phyloP scores from a whole-genome alignment of 148 eudicot species.

The Rhododendron simsii region DNA sequence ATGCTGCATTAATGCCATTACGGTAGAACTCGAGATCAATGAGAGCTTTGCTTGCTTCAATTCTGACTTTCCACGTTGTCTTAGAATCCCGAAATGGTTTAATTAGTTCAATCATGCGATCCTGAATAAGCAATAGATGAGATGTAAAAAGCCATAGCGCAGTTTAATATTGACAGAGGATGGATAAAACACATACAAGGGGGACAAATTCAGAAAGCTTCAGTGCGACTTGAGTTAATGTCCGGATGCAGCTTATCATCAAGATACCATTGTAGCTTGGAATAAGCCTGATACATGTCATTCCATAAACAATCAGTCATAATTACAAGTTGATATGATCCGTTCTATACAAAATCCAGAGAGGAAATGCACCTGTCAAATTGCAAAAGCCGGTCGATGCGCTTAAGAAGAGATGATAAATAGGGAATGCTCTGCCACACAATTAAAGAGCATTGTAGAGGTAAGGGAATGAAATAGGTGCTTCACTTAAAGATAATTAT shows the following conservation, averaged over 20 bases:
- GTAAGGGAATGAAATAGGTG: conserved; percentile 3
- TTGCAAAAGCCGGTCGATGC: conserved; percentile 84
- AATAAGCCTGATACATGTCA: conserved; percentile 63
- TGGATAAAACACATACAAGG: conserved; percentile 45
- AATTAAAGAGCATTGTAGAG: conserved; percentile 10
- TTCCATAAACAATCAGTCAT: conserved; percentile 19
- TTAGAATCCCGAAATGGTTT: conserved; percentile 57
- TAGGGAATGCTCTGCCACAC: conserved; percentile 57
- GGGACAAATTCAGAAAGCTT: conserved; percentile 76
- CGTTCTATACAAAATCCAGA: conserved; percentile 2
- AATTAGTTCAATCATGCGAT: conserved; percentile 52
- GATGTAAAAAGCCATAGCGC: conserved; percentile 8
- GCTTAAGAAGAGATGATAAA: conserved; percentile 77
- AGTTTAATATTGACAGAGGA: neutral
- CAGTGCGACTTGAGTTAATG: conserved; percentile 79
- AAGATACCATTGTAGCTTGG: conserved; percentile 92
- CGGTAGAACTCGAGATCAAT: conserved; percentile 81
- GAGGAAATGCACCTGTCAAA: conserved; percentile 74
- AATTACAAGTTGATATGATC: neutral
- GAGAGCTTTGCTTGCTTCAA: conserved; percentile 83
- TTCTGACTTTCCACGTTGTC: conserved; percentile 71
- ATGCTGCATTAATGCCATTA: conserved; percentile 71
- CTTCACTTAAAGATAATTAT: neutral
- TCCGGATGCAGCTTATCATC: conserved; percentile 78
- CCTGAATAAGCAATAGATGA: conserved; percentile 40